Evolutionary conservation across 208 protist species (phyloP).

Genomic region (Leishmania major): DNA sequence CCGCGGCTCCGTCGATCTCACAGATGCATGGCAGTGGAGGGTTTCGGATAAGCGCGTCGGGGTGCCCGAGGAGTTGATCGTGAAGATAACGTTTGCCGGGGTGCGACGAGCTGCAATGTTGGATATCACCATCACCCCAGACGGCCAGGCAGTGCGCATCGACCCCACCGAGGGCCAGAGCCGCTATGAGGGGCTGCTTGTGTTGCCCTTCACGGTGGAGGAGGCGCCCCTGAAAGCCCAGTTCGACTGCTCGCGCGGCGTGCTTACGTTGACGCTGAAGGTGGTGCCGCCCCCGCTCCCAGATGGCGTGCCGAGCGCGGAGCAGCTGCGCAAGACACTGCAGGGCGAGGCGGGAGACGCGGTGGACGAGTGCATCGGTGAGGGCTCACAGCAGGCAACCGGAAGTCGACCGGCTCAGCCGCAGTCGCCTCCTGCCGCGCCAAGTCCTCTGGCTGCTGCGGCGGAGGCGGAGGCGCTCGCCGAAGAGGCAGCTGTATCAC

Average conservation of each 20-base stretch:
- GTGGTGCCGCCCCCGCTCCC: conserved; percentile 69
- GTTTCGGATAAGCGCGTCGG: conserved; percentile 74
- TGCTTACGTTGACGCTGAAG: conserved; percentile 72
- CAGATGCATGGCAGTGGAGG: conserved; percentile 82
- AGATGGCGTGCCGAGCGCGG: conserved; percentile 36
- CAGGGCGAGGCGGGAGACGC: conserved; percentile 11
- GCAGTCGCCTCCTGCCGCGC: not conserved
- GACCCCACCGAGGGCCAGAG: conserved; percentile 40
- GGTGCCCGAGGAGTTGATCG: conserved; percentile 79
- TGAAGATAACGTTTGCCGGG: conserved; percentile 75
- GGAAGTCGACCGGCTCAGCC: not conserved
- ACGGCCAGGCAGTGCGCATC: conserved; percentile 60
- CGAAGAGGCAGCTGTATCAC: not conserved
- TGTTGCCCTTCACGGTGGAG: conserved; percentile 83
- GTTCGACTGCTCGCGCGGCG: conserved; percentile 52
- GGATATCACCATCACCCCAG: conserved; percentile 59
- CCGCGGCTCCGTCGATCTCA: conserved; percentile 76
- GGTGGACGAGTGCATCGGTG: not conserved
- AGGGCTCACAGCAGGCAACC: not conserved
- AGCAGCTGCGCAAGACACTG: conserved; percentile 38
- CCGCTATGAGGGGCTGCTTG: conserved; percentile 60
- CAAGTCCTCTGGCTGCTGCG: not conserved
- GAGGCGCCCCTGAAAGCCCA: conserved; percentile 57
- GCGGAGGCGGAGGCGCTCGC: not conserved
- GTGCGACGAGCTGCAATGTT: conserved; percentile 54